Conservation (phyloP, 1,284 basidiomycete species). For the Mycena citricolor region DNA sequence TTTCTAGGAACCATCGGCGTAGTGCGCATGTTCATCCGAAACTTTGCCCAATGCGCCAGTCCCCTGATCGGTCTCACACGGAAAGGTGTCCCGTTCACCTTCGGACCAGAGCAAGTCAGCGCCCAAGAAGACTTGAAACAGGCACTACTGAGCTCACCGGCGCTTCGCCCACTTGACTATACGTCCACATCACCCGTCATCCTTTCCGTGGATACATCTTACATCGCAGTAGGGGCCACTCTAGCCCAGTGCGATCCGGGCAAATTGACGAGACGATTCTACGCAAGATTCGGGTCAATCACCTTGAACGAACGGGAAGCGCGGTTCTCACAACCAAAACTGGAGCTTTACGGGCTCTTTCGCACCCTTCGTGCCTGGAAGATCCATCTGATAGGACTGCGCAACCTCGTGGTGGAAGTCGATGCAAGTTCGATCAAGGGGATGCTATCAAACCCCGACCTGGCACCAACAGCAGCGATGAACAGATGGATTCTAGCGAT, state of each 20-base stretch:
- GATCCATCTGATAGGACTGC: constrained; percentile 10
- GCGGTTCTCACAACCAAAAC: constrained; percentile 40
- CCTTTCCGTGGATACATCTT: constrained; percentile 35
- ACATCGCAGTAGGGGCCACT: constrained; percentile 33
- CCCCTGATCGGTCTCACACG: constrained; percentile 27
- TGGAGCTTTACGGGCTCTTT: constrained; percentile 34
- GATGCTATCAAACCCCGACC: constrained; percentile 14
- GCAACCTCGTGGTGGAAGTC: constrained; percentile 5
- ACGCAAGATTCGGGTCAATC: constrained; percentile 32
- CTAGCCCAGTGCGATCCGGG: constrained; percentile 29
- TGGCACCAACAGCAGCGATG: constrained; percentile 13
- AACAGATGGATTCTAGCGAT: constrained; percentile 15
- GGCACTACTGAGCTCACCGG: constrained; percentile 4
- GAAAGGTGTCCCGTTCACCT: constrained; percentile 25
- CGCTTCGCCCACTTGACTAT: constrained; percentile 34
- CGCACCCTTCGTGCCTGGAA: constrained; percentile 1
- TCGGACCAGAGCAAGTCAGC: constrained; percentile 1
- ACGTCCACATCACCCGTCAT: constrained; percentile 27
- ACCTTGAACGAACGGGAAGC: constrained; percentile 34
- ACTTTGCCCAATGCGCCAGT: constrained; percentile 21
- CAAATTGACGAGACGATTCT: constrained; percentile 23
- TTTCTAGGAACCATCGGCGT: constrained; percentile 31
- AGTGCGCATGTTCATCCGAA: constrained; percentile 27
- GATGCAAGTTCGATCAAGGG: constrained; percentile 14
- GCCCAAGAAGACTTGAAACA: not conserved